phyloP scores from a whole-genome alignment of 768 basidiomycete species.

The Mrakia gelida region DNA sequence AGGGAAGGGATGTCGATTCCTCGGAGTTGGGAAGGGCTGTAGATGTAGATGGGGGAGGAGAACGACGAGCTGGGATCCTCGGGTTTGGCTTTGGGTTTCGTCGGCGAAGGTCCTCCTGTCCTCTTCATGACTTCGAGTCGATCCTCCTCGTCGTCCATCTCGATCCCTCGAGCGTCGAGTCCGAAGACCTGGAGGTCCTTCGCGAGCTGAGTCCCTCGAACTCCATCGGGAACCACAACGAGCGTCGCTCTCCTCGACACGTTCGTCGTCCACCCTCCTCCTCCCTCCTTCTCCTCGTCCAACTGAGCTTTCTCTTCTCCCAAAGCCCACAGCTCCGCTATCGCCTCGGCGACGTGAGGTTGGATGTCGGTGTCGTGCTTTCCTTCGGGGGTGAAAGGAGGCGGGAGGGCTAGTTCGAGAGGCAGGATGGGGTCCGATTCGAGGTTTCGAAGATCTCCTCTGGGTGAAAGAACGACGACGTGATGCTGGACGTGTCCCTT shows the following conservation, averaged over 20 bases:
- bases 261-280: neutral
- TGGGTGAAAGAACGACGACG: neutral
- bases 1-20: slow-evolving; percentile 12
- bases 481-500: slow-evolving; percentile 4
- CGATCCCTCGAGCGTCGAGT: neutral
- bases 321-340: slow-evolving; percentile 1
- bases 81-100: neutral
- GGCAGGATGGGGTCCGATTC: neutral
- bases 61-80: neutral
- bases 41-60: slow-evolving; percentile 10
- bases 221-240: neutral
- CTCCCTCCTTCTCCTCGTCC: slow-evolving; percentile 9
- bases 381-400: neutral
- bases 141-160: neutral
- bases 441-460: neutral
- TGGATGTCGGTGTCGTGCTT: neutral
- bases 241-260: neutral
- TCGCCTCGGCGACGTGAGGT: neutral
- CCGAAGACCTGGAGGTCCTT: neutral
- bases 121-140: neutral
- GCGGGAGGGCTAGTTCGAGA: neutral
- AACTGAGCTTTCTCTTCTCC: neutral
- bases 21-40: neutral
- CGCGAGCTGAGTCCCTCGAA: neutral
- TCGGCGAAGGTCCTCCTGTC: neutral